A percentile compares a stretch with the other conserved stretches of the same genome.
Conservation (phyloP, 805 yeast species). For the Saccharomyces eubayanus region DNA sequence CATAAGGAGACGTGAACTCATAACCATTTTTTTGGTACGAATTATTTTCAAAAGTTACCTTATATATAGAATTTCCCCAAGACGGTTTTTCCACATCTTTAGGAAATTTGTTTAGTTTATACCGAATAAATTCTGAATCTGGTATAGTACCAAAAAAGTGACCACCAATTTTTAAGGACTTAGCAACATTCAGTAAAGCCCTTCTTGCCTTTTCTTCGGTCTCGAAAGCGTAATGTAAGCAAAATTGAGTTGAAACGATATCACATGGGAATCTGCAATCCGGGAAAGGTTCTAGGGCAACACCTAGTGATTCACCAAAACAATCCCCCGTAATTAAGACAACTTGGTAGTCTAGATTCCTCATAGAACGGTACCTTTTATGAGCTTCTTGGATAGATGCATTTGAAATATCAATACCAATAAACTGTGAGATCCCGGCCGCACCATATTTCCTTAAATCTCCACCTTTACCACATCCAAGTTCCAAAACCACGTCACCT, state of each 20-base stretch:
- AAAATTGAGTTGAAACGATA: conserved; percentile 82
- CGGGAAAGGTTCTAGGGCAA: conserved; percentile 58
- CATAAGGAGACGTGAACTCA: conserved; percentile 65
- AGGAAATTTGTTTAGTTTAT: conserved; percentile 47
- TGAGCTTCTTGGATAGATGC: conserved; percentile 80
- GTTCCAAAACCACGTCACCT: conserved; percentile 59
- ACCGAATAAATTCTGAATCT: conserved; percentile 72
- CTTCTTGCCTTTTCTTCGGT: conserved; percentile 70
- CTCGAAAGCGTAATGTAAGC: conserved; percentile 91
- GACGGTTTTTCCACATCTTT: conserved; percentile 42
- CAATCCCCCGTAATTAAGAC: conserved; percentile 91
- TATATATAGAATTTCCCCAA: conserved; percentile 83
- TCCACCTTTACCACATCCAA: conserved; percentile 98
- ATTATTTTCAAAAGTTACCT: conserved; percentile 68
- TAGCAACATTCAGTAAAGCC: conserved; percentile 65
- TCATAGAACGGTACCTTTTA: conserved; percentile 53
- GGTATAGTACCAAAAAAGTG: conserved; percentile 91
- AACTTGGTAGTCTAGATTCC: conserved; percentile 59
- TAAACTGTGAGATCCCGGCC: conserved; percentile 62
- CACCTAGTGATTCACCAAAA: conserved; percentile 62
- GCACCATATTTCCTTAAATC: conserved; percentile 85
- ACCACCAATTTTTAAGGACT: conserved; percentile 75
- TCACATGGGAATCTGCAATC: conserved; percentile 73
- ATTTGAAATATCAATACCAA: conserved; percentile 90
- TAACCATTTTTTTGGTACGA: conserved; percentile 62